phyloP scores from a whole-genome alignment of 1,284 basidiomycete genomes.

The Heterobasidion parviporum region DNA sequence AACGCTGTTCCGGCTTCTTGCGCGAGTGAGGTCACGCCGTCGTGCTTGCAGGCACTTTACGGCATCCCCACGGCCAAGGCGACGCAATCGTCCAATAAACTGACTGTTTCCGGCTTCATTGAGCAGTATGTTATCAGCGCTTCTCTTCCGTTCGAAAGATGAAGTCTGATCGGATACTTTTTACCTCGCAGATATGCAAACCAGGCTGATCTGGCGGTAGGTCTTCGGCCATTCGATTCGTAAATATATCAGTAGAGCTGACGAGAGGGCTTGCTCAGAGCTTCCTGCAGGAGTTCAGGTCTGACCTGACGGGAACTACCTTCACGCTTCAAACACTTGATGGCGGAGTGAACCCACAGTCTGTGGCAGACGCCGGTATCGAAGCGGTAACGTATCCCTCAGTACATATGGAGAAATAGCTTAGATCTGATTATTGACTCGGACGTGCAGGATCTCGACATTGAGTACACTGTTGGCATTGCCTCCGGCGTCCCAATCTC shows the following conservation, averaged over 20 bases:
- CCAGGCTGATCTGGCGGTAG: not conserved
- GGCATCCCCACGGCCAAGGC: conserved; percentile 23
- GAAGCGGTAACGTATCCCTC: not conserved
- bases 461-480: conserved; percentile 50
- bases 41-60: conserved; percentile 22
- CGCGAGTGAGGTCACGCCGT: conserved; percentile 16
- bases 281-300: conserved; percentile 13
- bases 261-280: not conserved
- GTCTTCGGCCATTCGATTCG: not conserved
- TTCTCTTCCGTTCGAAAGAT: no score
- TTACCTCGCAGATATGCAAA: not conserved
- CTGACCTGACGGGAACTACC: conserved; percentile 20
- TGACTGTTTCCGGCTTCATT: conserved; percentile 25
- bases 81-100: conserved; percentile 17
- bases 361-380: conserved; percentile 24
- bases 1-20: conserved; percentile 14
- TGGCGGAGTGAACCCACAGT: not conserved
- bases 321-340: not conserved
- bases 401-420: no score
- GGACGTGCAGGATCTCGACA: not conserved
- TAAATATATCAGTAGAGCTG: not conserved
- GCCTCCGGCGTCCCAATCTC: conserved; percentile 53
- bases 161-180: no score
- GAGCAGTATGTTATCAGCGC: conserved; percentile 16
- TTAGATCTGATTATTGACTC: not conserved